Evolutionary conservation across 371 early-diverging fungal genomes (phyloP).

Genomic region (Mortierella sp.): DNA sequence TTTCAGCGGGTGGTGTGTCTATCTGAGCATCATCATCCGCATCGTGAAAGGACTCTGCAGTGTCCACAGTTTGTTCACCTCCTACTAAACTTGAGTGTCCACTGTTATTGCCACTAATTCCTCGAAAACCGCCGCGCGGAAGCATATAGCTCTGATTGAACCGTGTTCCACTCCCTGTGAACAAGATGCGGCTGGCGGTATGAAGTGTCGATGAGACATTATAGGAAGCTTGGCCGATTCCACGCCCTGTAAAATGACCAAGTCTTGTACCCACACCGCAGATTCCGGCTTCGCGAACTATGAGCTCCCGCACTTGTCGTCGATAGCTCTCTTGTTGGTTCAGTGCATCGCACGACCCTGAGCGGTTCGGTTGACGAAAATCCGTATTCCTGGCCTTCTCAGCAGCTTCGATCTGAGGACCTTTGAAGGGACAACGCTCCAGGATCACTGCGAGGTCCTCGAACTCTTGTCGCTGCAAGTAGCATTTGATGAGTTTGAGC

Average conservation of each 20-base stretch:
- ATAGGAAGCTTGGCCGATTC: slow-evolving; percentile 28
- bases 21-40: slow-evolving; percentile 4
- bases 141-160: slow-evolving; percentile 44
- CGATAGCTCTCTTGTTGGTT: neutral
- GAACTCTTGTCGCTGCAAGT: slow-evolving; percentile 49
- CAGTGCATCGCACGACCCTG: neutral
- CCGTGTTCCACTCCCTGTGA: slow-evolving; percentile 49
- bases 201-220: slow-evolving; percentile 43
- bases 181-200: slow-evolving; percentile 32
- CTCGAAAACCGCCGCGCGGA: slow-evolving; percentile 49
- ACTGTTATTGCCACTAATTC: slow-evolving; percentile 45
- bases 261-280: slow-evolving; percentile 43
- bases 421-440: slow-evolving; percentile 51
- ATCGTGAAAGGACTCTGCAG: slow-evolving; percentile 14
- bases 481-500: slow-evolving; percentile 49
- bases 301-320: slow-evolving; percentile 34
- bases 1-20: neutral
- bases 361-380: neutral
- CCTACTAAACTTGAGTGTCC: slow-evolving; percentile 15
- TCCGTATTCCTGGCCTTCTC: slow-evolving; percentile 8
- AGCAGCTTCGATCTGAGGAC: slow-evolving; percentile 29
- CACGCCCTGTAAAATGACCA: slow-evolving; percentile 34
- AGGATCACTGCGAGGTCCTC: slow-evolving; percentile 35
- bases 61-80: neutral
- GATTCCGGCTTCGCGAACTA: slow-evolving; percentile 41